Conservation (phyloP, 352 stramenopile species). For the Elongisporangium anandrum region DNA sequence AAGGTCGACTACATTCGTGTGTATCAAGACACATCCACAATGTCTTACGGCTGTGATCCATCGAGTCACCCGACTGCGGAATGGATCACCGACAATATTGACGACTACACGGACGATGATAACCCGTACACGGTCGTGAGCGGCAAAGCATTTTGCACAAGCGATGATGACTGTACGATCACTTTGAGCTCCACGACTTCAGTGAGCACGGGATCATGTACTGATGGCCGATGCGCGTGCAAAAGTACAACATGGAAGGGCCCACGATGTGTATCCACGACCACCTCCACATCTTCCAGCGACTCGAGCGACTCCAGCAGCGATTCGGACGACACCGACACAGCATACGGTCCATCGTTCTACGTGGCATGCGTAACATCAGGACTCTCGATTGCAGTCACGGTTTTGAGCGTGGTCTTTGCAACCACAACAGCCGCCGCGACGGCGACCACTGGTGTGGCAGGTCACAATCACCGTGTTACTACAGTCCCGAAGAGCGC, state of each 20-base stretch:
- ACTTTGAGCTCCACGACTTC: conserved; percentile 15
- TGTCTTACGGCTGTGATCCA: conserved; percentile 47
- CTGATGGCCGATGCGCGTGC: conserved; percentile 25
- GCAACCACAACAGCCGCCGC: too few relatives aligned
- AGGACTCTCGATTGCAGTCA: conserved; percentile 12
- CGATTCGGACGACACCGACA: conserved; percentile 8
- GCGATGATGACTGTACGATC: conserved; percentile 48
- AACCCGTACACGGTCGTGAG: conserved; percentile 38
- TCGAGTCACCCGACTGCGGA: conserved; percentile 44
- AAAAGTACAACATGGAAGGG: conserved; percentile 39
- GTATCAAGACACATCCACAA: conserved; percentile 34
- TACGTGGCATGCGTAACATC: conserved; percentile 19
- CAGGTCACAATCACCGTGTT: too few relatives aligned
- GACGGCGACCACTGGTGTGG: too few relatives aligned
- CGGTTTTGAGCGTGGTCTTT: conserved; percentile 9
- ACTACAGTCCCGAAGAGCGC: too few relatives aligned
- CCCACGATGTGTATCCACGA: conserved; percentile 44
- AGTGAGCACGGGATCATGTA: conserved; percentile 27
- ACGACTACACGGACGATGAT: conserved; percentile 42
- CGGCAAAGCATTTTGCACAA: conserved; percentile 39
- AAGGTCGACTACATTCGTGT: conserved; percentile 75
- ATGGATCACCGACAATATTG: conserved; percentile 58
- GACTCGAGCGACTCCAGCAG: conserved; percentile 17
- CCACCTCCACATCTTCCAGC: conserved; percentile 13
- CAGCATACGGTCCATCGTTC: conserved; percentile 13